Percentiles rank a stretch among this genome's conserved stretches.
Evolutionary conservation across 441 rosid genomes (phyloP).

Genomic region (Euphorbia corollata): DNA sequence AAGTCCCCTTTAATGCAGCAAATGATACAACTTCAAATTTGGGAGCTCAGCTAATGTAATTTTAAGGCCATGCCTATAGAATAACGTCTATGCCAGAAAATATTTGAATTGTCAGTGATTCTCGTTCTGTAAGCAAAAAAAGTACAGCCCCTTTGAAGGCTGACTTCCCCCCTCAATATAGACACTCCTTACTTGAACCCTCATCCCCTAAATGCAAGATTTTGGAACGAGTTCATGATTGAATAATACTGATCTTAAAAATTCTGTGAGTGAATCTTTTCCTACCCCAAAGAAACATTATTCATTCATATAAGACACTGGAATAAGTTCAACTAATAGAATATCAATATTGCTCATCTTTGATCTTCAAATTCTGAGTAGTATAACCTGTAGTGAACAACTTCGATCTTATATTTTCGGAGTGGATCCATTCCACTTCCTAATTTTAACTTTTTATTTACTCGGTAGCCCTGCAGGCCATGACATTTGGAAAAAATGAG

Average conservation of each 20-base stretch:
- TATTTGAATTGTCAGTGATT: conserved; percentile 44
- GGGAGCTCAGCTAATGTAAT: background rate
- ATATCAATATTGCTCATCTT: no score
- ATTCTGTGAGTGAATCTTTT: no score
- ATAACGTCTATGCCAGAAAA: background rate
- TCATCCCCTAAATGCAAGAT: conserved; percentile 39
- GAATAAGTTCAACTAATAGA: no score
- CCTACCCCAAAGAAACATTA: no score
- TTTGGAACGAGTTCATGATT: background rate
- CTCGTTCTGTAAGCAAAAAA: conserved; percentile 68
- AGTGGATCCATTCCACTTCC: no score
- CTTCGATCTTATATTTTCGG: no score
- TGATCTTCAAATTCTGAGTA: no score
- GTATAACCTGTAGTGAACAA: no score
- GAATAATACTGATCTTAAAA: background rate
- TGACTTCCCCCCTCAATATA: conserved; percentile 63
- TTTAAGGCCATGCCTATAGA: background rate
- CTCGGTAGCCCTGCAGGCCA: background rate
- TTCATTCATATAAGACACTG: no score
- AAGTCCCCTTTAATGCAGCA: conserved; percentile 38
- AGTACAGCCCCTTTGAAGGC: conserved; percentile 55
- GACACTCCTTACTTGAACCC: conserved; percentile 64
- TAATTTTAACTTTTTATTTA: background rate
- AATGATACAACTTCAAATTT: background rate
- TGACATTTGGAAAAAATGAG: background rate